Base-by-base conservation (phyloP, 148 eudicot species). In the Heliosperma pusillum region DNA sequence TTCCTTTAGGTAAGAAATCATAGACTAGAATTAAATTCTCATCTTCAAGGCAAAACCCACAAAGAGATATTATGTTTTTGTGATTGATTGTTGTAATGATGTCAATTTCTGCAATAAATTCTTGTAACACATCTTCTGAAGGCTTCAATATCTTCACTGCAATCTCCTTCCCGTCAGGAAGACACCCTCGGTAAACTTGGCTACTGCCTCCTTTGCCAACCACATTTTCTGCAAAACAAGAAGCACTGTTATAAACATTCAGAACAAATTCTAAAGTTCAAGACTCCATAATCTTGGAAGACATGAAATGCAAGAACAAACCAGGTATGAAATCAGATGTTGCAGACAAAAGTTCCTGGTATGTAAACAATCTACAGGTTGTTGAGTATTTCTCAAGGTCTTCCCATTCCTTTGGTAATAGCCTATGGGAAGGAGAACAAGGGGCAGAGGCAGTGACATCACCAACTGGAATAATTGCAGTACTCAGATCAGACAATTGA, bases 191-290 rank as follows among this genome's bases (percentile, higher is more conserved):
- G 66, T 84, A 93, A 77, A 93, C 98, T 74, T 81, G 84, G 77
- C 98, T 91, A 81, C 86, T 91, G 60, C 98, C 97, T 78, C 98
- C 98, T 85, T 82, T 87, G 61, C 98, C 98, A 69, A 93, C 81
- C 82, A 91, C 77, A 77, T 86, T 88, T 33, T 81, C 98, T 93
- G 86, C 22, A 84, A 1, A 74, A 70, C 16, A 42, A 70, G 47
- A 27, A 40, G 72, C 50, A 21, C 3, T 22, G 3, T 67, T 69
- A 17, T 65, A 69, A 78, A 53, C 58, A 11, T 24, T 15, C 24
- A 25, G 11, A 30, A 65, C 11, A 15, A 59, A 47, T 57, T 20
- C 25, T 15, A 64, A 77, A 17, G 11, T 56, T 26, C 64, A 53
- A 10, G 15, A 33, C 27, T n/a, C 1, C 66, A 62, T 36, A 24